Conservation (phyloP, 192 early-diverging fungal genomes). For the Coemansia erecta region DNA sequence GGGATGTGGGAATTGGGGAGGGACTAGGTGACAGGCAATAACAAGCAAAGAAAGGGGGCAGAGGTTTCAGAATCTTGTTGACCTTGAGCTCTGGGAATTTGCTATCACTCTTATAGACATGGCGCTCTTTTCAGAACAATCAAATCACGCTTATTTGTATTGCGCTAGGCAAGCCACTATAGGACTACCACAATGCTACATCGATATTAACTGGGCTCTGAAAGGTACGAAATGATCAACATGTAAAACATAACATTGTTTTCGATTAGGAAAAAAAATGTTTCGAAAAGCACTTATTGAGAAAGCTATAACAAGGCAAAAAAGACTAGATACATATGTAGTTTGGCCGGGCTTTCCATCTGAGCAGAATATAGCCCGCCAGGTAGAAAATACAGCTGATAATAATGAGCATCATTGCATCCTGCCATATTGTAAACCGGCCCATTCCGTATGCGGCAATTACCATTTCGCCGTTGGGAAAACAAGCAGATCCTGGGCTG, state of each 20-base stretch:
- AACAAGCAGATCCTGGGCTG: conserved; percentile 25
- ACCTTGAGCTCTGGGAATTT: too few species aligned
- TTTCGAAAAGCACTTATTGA: too few species aligned
- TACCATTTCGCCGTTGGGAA: conserved; percentile 33
- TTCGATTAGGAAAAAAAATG: not conserved
- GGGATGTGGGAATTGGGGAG: not conserved
- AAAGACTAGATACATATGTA: conserved; percentile 36
- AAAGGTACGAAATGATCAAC: not conserved
- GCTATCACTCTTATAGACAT: too few species aligned
- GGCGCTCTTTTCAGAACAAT: too few species aligned
- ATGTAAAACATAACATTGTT: not conserved
- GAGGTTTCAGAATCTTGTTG: too few species aligned
- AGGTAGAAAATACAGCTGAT: conserved; percentile 26
- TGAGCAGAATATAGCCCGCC: conserved; percentile 36
- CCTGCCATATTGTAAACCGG: conserved; percentile 29
- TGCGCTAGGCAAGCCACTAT: too few species aligned
- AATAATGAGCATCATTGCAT: conserved; percentile 26
- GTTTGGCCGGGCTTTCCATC: conserved; percentile 53
- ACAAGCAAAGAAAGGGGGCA: not conserved
- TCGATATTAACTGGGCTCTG: too few species aligned
- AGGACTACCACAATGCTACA: too few species aligned
- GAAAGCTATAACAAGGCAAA: too few species aligned
- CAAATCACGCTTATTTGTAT: too few species aligned
- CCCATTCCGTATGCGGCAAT: conserved; percentile 39
- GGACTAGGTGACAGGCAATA: not conserved